Evolutionary conservation across 495 filamentous ascomycete species (phyloP), one percentile per base, ranked within the genome.

Genomic region (Trichoderma gamsii): DNA sequence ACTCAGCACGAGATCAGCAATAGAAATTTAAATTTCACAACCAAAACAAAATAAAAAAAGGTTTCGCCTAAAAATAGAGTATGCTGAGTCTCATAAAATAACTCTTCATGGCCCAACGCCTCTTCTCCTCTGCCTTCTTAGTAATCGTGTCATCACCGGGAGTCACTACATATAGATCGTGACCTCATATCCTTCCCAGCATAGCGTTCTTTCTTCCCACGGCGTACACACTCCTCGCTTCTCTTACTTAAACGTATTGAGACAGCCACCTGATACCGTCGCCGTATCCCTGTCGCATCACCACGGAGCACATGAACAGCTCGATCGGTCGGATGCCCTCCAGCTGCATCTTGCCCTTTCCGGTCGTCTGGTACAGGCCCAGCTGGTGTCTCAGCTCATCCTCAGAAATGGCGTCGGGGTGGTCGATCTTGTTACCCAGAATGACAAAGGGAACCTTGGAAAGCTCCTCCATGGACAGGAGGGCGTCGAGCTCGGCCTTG

Each of bases 351-450:
- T 95, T 97, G 79, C 93, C 94, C 86, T 99, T 98, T 71, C 96
- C 95, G 67, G 95, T 97, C 38, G 93, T 98, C 82, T 97, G 92
- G 79, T 92, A 97, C 74, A 98, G 79, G 67, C 95, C 95, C 65
- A 98, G 81, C 76, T 92, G 89, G 76, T 92, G 87, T 72, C 95
- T 85, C 72, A 97, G 85, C 79, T 97, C 92, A 71, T 98, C 94
- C 86, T 99, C 94, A 71, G 88, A 91, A 64, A 97, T 89, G 69
- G 94, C 94, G 71, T 96, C 89, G 46, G 94, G 92, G 81, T 98
- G 93, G 78, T 99, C 94, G 78, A 97, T 99, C 87, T 98, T 99
- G 85, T 99, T 98, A 68, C 94, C 95, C 68, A 99, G 87, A 59
- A 99, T 84, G 63, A 97, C 85, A 79, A 97, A 97, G 67, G 95